A percentile compares a stretch with the other conserved stretches of the same genome.
Evolutionary conservation across 352 stramenopile genomes (phyloP).

Genomic region (Globisporangium paddicum): DNA sequence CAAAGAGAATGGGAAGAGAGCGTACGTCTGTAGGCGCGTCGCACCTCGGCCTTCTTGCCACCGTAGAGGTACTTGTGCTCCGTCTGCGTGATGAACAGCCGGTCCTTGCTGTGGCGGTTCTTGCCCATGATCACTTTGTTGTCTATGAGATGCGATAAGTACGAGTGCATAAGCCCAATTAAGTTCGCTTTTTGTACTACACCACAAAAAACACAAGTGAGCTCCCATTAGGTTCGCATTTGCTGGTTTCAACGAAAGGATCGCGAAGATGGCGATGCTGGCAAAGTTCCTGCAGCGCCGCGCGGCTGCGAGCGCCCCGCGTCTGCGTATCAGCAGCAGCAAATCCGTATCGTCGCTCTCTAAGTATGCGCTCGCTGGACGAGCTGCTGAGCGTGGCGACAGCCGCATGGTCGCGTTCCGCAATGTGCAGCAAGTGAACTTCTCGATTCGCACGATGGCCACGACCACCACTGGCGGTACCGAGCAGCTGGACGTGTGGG

Average conservation of each 20-base stretch:
- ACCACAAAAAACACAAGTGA: too few relatives aligned
- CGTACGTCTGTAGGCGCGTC: constrained; percentile 72
- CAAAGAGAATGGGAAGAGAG: neutral
- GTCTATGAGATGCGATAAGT: neutral
- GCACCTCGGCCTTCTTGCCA: constrained; percentile 87
- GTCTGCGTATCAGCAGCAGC: neutral
- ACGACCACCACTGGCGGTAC: neutral
- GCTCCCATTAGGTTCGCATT: neutral
- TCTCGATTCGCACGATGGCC: neutral
- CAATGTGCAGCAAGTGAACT: neutral
- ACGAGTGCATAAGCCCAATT: neutral
- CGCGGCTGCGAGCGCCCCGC: neutral
- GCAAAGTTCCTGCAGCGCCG: constrained; percentile 6
- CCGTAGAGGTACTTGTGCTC: constrained; percentile 93
- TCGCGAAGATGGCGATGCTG: constrained; percentile 3
- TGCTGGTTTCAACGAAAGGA: neutral
- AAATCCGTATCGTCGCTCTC: neutral
- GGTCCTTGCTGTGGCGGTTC: constrained; percentile 89
- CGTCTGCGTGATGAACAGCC: constrained; percentile 85
- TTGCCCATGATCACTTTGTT: constrained; percentile 53
- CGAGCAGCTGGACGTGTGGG: constrained; percentile 10
- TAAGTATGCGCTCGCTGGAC: neutral
- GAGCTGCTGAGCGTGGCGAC: neutral
- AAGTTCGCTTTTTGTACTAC: too few relatives aligned
- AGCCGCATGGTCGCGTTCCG: neutral